These are phyloP conservation scores for Corallochytrium limacisporum DNA, from an alignment of 78 protist species.

Conservation along the genomic window DNA sequence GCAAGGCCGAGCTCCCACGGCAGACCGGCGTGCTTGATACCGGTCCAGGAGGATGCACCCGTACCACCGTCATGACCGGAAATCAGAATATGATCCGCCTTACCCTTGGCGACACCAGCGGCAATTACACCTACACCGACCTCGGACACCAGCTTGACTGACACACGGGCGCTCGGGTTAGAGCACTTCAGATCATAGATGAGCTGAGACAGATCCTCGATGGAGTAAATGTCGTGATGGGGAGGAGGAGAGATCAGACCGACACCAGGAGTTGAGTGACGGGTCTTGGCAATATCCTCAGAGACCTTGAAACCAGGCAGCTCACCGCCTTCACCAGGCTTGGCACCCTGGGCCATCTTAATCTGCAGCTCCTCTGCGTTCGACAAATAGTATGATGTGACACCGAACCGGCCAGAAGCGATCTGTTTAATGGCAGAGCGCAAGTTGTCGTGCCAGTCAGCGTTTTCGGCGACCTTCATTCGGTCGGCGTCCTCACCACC, in stretches of 20 bases:
- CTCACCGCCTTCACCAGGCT: slow-evolving; percentile 85
- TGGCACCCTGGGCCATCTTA: slow-evolving; percentile 87
- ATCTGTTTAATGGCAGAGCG: slow-evolving; percentile 69
- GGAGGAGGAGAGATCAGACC: slow-evolving; percentile 85
- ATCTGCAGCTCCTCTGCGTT: slow-evolving; percentile 70
- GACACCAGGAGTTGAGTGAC: slow-evolving; percentile 67
- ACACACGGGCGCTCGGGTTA: slow-evolving; percentile 53
- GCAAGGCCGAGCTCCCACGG: slow-evolving; percentile 85
- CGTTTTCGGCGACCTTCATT: slow-evolving; percentile 9
- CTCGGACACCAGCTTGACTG: slow-evolving; percentile 67
- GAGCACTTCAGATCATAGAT: slow-evolving; percentile 62
- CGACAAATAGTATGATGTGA: slow-evolving; percentile 56
- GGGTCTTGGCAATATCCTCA: slow-evolving; percentile 42
- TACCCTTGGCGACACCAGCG: slow-evolving; percentile 75
- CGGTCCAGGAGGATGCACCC: slow-evolving; percentile 71
- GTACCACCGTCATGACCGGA: slow-evolving; percentile 85
- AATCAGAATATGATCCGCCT: slow-evolving; percentile 69
- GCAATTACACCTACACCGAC: slow-evolving; percentile 71
- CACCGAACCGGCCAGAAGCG: slow-evolving; percentile 88
- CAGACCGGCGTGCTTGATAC: slow-evolving; percentile 79
- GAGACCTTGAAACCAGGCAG: slow-evolving; percentile 49
- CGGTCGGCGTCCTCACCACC: slow-evolving; percentile 73
- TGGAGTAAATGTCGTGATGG: slow-evolving; percentile 89
- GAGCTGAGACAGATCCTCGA: slow-evolving; percentile 74
- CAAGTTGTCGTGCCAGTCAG: slow-evolving; percentile 14